Base-by-base conservation (phyloP, 1,284 basidiomycete species). In the Polyporus tsugae region DNA sequence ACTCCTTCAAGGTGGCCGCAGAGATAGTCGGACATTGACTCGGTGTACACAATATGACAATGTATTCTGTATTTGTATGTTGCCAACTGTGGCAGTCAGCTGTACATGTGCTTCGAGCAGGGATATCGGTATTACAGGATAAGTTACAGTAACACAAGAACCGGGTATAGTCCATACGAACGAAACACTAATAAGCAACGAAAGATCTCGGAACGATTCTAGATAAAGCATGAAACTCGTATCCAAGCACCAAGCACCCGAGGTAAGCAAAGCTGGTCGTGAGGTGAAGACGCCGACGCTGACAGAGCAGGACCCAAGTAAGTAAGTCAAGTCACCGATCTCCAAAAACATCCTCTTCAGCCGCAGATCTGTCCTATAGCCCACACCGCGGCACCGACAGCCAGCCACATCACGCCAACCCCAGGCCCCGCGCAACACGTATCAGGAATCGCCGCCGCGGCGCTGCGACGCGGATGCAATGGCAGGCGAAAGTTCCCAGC, bases 261-360 rank as follows among this genome's bases (percentile, higher is more conserved):
- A 33, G 29, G 25, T 29, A 53, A 62, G 44, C 46, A 36, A 62
- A 61, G 15, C 42, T 46, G n/a, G 46, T 11, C n/a, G 46, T 49
- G 46, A 22, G 46, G 46, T 22, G n/a, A 10, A 11, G 46, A 49
- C 1, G 22, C 46, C n/a, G 42, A n/a, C n/a, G n/a, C n/a, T n/a
- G 29, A 29, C 2, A 29, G 29, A n/a, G 19, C 19, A 52, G 49
- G 15, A 9, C 52, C 52, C 22, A 49, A 25, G 29, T 33, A 53
- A 33, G 29, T 29, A 29, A 53, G 29, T 15, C 15, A 29, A 53
- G 29, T 15, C 15, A 53, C 29, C 52, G 52, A 6, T 53, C 17
- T n/a, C 60, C 60, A 35, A 33, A 49, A 62, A 6, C 42, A 49
- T 15, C 22, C 44, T 3, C 15, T 17, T 35, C 22, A 36, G 60